These are phyloP conservation scores for Bretschneidera sinensis DNA, from an alignment of 345 rosid genomes.

Conservation along the genomic window DNA sequence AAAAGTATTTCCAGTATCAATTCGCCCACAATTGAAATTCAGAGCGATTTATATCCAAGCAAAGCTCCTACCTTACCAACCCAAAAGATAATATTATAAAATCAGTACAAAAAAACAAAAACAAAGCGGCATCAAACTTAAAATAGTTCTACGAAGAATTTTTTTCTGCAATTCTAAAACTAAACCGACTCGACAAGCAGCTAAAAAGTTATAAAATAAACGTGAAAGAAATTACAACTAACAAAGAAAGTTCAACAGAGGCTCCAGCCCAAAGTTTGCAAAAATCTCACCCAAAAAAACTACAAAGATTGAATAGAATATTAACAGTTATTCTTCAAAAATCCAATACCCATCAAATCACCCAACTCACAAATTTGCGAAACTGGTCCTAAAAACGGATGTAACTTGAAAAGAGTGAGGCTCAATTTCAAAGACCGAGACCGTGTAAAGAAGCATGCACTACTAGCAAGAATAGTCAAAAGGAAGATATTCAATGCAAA, in stretches of 20 bases:
- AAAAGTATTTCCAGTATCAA: background rate
- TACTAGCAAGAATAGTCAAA: background rate
- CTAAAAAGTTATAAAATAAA: too few relatives aligned
- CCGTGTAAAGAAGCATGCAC: too few relatives aligned
- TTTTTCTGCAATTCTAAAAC: background rate
- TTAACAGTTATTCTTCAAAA: too few relatives aligned
- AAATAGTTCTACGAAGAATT: background rate
- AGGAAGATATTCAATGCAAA: background rate
- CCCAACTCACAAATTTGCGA: background rate
- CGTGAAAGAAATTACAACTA: too few relatives aligned
- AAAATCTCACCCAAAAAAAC: too few relatives aligned
- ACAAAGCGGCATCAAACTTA: background rate
- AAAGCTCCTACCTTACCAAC: background rate
- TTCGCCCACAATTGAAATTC: background rate
- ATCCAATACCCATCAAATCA: too few relatives aligned
- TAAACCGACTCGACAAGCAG: background rate
- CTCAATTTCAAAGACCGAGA: too few relatives aligned
- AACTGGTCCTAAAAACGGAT: background rate
- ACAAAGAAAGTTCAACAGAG: too few relatives aligned
- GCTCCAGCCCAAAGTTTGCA: too few relatives aligned
- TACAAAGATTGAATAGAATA: too few relatives aligned
- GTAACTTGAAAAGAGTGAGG: too few relatives aligned
- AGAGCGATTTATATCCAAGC: background rate
- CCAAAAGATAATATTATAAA: background rate
- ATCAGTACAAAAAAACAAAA: background rate